Percentiles rank a stretch among this genome's conserved stretches.
These are phyloP conservation scores for Apium graveolens DNA, from an alignment of 129 eudicot genomes.

Conservation along the genomic window DNA sequence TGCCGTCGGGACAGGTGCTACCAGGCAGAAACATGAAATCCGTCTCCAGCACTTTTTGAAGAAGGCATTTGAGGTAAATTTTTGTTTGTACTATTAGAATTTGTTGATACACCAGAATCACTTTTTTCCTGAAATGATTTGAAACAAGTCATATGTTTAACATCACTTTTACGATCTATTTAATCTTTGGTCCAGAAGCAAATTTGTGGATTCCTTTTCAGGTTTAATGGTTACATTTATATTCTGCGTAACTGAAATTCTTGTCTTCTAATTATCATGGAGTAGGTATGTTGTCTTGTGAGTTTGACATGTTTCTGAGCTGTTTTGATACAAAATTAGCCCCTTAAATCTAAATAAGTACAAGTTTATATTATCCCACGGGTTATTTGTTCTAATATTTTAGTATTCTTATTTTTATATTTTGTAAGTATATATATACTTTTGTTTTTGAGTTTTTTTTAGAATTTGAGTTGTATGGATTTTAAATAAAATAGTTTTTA, in stretches of 20 bases:
- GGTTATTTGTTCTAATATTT: too few species aligned
- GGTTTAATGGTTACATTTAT: background rate
- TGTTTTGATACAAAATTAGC: background rate
- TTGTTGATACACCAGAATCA: background rate
- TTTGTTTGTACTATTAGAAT: background rate
- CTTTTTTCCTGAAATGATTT: background rate
- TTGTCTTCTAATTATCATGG: background rate
- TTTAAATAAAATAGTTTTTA: too few species aligned
- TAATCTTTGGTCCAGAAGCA: background rate
- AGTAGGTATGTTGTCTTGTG: background rate
- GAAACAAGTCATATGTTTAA: background rate
- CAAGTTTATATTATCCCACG: too few species aligned
- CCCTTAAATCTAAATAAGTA: background rate
- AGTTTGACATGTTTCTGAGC: background rate
- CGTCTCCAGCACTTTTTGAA: constrained; percentile 60
- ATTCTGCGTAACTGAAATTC: background rate
- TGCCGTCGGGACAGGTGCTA: constrained; percentile 82
- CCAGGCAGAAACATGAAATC: constrained; percentile 73
- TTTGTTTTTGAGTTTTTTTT: too few species aligned
- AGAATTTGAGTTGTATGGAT: too few species aligned
- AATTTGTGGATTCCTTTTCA: background rate
- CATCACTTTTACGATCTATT: background rate
- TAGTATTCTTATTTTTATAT: too few species aligned
- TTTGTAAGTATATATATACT: too few species aligned
- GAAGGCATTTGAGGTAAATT: constrained; percentile 84